Evolutionary conservation across 2,329 filamentous ascomycete species (phyloP).

Genomic region (Fusarium robinianum): DNA sequence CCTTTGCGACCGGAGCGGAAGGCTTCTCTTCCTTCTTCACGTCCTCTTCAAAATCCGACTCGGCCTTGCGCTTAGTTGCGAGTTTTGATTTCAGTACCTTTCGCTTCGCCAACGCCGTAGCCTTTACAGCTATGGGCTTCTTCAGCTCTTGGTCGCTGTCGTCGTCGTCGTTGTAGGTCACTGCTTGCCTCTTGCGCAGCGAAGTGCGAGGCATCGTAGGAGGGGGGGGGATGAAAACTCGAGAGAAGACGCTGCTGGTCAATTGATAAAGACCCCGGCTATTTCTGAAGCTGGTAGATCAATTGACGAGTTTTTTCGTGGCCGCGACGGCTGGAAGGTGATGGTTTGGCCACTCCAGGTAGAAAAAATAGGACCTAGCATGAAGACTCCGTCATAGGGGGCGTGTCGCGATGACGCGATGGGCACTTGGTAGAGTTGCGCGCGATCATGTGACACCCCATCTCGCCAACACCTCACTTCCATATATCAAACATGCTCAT

Average conservation of each 20-base stretch:
- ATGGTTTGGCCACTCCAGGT: not conserved
- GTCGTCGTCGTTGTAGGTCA: constrained; percentile 42
- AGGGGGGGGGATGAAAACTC: not conserved
- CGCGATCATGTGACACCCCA: constrained; percentile 33
- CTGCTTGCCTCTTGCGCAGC: constrained; percentile 38
- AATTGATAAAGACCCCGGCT: too few relatives aligned
- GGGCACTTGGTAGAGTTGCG: constrained; percentile 13
- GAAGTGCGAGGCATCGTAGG: constrained; percentile 43
- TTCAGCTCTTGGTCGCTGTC: constrained; percentile 24
- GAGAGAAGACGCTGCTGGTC: too few relatives aligned
- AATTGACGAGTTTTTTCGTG: not conserved
- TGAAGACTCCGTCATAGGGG: not conserved
- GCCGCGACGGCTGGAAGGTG: not conserved
- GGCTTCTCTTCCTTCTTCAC: constrained; percentile 23
- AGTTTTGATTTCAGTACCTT: constrained; percentile 33
- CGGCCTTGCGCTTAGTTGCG: constrained; percentile 41
- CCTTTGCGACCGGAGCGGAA: constrained; percentile 29
- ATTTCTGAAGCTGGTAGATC: not conserved
- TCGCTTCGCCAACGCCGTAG: constrained; percentile 36
- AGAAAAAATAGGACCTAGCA: too few relatives aligned
- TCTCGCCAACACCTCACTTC: not conserved
- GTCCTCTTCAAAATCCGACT: constrained; percentile 34
- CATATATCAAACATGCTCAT: constrained; percentile 9
- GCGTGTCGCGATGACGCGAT: constrained; percentile 33
- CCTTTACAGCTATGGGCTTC: constrained; percentile 26